Base-by-base conservation (phyloP, 2,329 filamentous ascomycete species). In the Pyrenophora graminea region DNA sequence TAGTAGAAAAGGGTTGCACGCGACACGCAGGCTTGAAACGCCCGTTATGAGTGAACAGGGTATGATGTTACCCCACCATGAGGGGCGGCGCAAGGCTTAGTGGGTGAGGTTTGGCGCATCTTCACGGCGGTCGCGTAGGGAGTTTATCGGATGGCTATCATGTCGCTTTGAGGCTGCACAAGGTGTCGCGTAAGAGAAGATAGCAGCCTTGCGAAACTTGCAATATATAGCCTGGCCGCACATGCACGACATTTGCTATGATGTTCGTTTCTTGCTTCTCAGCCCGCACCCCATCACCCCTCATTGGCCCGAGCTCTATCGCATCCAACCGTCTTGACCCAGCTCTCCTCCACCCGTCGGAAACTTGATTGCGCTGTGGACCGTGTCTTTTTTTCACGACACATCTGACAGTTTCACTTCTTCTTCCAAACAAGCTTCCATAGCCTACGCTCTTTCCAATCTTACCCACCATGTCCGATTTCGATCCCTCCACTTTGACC, bases 401-500 rank as follows among this genome's bases (percentile, higher is more conserved):
- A 10, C 38, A 21, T 15, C 48, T 46, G 48, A 53, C 40, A 36
- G 12, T 17, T n/a, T 34, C 7, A 3, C 21, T 4, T 15, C 21
- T 17, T 40, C 15, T 10, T 30, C 9, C 17, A 27, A 13, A 2
- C 31, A 25, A 31, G 38, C 42, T 37, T 39, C 41, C 31, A 18
- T 39, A 43, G 39, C 39, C 17, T 38, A 8, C 21, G 4, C 21
- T 10, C 2, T n/a, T n/a, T 31, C 36, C 34, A 31, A 3, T 38
- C 31, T n/a, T 32, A 21, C 31, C 9, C 48, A 50, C 32, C 49
- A 61, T 61, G 59, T 34, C 51, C 40, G 43, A 59, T 39, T 43
- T 48, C 27, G 49, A 64, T 40, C 53, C 64, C 53, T 55, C 64
- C 44, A 66, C 74, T 50, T 73, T 89, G 61, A 91, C 87, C 19